Evolutionary conservation across 495 filamentous ascomycete genomes (phyloP), one percentile per base, ranked within the genome.

Genomic region (Xylaria palmicola): DNA sequence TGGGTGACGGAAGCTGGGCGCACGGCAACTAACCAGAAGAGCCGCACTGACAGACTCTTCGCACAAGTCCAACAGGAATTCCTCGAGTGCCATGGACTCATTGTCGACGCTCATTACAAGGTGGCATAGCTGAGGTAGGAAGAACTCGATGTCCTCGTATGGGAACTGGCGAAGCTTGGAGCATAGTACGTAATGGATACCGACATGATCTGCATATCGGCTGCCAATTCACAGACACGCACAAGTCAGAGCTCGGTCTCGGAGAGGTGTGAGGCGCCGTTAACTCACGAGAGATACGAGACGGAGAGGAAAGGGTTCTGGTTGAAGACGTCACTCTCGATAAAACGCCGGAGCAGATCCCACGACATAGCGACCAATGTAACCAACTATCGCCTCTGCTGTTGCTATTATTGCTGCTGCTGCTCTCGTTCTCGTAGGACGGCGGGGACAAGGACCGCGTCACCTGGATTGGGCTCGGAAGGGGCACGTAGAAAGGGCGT

Each of bases 61-160:
- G 73, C 88, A 91, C 27, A 91, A 76, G 71, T 91, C 88, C 64
- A 90, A 77, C 66, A 91, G 83, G 66, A 91, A 91, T 71, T 91
- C 88, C 73, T 91, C 88, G 73, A 91, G 72, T 22, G 88, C 88
- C 86, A 91, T 90, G 51, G 88, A 90, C 77, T 91, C 89, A 76
- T 90, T 90, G 75, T 91, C 85, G 73, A 90, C 81, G 74, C 86
- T 89, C 62, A 91, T 85, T 65, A 90, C 80, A 58, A 91, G 83
- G 76, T 91, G 89, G 73, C 89, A 91, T 76, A 91, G 77, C 74
- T 90, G 88, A 45, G 88, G 88, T 19, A 91, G 82, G 76, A 90
- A 91, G 83, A 91, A 91, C 73, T 91, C 88, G 70, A 91, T 89
- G 75, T 91, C 88, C 75, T 89, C 86, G 75, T 90, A 90, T 63